Base-by-base conservation (phyloP, 2,329 filamentous ascomycete genomes). In the Fusarium dimerum region DNA sequence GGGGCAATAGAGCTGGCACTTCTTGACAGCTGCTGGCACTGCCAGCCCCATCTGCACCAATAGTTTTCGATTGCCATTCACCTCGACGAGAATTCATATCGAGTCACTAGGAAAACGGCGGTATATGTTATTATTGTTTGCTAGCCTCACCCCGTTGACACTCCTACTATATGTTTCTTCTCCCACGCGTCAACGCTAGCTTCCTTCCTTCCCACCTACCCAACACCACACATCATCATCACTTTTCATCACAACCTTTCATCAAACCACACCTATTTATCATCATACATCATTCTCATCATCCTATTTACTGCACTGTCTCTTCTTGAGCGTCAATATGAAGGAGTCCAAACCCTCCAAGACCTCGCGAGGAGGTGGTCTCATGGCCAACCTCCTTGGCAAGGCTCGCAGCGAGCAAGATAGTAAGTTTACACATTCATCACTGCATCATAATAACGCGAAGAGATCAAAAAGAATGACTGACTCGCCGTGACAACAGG, bases 231-330 rank as follows among this genome's bases (percentile, higher is more conserved):
- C 16, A 20, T 18, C 17, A 8, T 15, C 6, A 30, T 20, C 38
- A 8, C 12, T 9, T 6, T 20, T n/a, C 5, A 43, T 30, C 30
- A 48, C 16, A 3, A 50, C 17, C 15, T 47, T 60, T 55, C 51
- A 46, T 34, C 29, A 48, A 6, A 59, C 57, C 8, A 39, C 45
- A 29, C 56, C 57, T 16, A 26, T 50, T 34, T 11, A 57, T 57
- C 6, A 42, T 55, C 30, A 47, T 5, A 15, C 32, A 36, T 10
- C 4, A 36, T 12, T 15, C 10, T 36, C 32, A 36, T 36, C 9
- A 36, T 10, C 4, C 10, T 36, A 26, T 26, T 7, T 5, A 26
- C 20, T 26, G 20, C 20, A 26, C 7, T 7, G 20, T 26, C 20
- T 26, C 20, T 26, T 26, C 20, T 26, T 26, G 20, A 26, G 20